These are phyloP conservation scores for Pythium brassicae DNA, from an alignment of 352 stramenopile genomes.

Conservation along the genomic window DNA sequence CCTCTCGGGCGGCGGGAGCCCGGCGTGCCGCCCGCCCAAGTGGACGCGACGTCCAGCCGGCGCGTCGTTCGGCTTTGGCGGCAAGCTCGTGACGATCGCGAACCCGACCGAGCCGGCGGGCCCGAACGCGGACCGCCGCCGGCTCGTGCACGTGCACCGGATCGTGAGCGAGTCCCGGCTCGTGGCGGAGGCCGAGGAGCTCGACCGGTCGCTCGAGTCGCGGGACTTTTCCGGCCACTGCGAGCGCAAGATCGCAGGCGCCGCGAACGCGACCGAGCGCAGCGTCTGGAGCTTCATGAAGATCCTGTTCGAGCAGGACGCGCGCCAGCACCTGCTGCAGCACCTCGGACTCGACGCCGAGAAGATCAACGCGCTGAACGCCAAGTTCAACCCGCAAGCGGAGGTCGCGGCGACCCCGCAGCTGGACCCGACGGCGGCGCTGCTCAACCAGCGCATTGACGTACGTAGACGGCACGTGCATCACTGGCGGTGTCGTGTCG, in stretches of 20 bases:
- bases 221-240: constrained; percentile 93
- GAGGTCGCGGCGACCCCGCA: constrained; percentile 24
- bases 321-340: constrained; percentile 91
- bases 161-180: constrained; percentile 79
- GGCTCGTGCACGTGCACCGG: constrained; percentile 77
- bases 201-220: constrained; percentile 89
- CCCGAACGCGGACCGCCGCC: constrained; percentile 55
- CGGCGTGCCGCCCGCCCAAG: constrained; percentile 88
- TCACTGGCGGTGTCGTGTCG: background rate
- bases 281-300: constrained; percentile 92
- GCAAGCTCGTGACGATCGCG: constrained; percentile 89
- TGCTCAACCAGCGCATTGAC: constrained; percentile 72
- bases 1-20: constrained; percentile 68
- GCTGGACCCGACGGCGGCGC: constrained; percentile 38
- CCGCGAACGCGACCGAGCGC: constrained; percentile 54
- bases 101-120: constrained; percentile 52
- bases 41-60: constrained; percentile 91
- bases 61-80: constrained; percentile 96
- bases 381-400: constrained; percentile 65
- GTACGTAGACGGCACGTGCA: constrained; percentile 47
- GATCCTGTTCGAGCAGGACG: constrained; percentile 94
- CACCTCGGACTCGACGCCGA: constrained; percentile 94
- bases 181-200: constrained; percentile 80
- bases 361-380: constrained; percentile 85
- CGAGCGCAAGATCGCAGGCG: constrained; percentile 77